phyloP scores from a whole-genome alignment of 2,329 filamentous ascomycete genomes.

The Talaromyces amestolkiae region DNA sequence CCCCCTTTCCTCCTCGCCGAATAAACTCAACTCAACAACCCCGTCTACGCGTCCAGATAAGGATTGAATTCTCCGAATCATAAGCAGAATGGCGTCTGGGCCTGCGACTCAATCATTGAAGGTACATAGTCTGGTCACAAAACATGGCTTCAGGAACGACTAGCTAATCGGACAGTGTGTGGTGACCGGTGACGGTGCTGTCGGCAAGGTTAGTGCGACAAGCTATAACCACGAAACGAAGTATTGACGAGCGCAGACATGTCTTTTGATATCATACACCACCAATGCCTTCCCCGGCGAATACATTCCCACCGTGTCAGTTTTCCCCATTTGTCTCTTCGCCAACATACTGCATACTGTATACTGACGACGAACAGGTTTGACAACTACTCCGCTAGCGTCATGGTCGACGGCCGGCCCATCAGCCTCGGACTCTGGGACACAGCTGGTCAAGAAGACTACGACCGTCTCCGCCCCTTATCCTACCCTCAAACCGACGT shows the following conservation, averaged over 20 bases:
- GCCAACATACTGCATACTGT: not conserved
- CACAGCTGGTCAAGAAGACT: constrained; percentile 98
- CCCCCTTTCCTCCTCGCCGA: not conserved
- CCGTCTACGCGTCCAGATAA: constrained; percentile 1
- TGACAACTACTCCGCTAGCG: constrained; percentile 98
- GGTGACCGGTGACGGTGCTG: constrained; percentile 97
- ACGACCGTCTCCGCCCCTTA: constrained; percentile 88
- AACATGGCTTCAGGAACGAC: not conserved
- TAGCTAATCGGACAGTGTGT: constrained; percentile 69
- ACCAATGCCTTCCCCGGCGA: constrained; percentile 99
- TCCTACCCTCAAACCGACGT: constrained; percentile 99
- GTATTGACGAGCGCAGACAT: constrained; percentile 64
- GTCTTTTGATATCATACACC: constrained; percentile 97
- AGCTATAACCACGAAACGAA: not conserved
- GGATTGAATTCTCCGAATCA: not conserved
- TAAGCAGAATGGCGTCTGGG: constrained; percentile 65
- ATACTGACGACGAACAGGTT: constrained; percentile 59
- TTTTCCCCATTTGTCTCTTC: constrained; percentile 15
- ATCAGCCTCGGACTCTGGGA: constrained; percentile 97
- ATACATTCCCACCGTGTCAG: constrained; percentile 90
- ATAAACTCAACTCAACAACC: not conserved
- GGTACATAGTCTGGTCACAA: constrained; percentile 53
- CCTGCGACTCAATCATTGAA: constrained; percentile 87
- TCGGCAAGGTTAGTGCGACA: constrained; percentile 75
- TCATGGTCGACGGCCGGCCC: constrained; percentile 97